Percentiles rank a stretch among this genome's conserved stretches.
Conservation (phyloP, 495 filamentous ascomycete genomes). For the Aspergillus cavernicola region DNA sequence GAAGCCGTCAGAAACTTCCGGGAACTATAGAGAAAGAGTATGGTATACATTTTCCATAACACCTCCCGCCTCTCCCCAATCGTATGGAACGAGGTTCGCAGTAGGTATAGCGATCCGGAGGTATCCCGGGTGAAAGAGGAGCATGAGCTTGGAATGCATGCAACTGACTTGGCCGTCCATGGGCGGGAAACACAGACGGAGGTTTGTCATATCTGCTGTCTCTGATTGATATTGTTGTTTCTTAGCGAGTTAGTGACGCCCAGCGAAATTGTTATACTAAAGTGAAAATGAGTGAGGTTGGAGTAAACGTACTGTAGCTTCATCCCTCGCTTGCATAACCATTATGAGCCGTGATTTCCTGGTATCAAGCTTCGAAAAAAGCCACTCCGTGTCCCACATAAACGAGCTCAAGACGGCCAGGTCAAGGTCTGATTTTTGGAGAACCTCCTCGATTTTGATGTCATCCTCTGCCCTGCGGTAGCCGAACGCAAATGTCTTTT, state of each 20-base stretch:
- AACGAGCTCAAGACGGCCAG: slow-evolving; percentile 83
- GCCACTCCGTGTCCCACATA: slow-evolving; percentile 77
- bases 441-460: slow-evolving; percentile 86
- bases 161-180: slow-evolving; percentile 60
- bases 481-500: slow-evolving; percentile 71
- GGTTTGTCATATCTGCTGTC: slow-evolving; percentile 47
- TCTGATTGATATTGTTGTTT: slow-evolving; percentile 42
- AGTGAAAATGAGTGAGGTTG: background rate
- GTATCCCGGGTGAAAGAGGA: slow-evolving; percentile 67
- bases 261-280: no score
- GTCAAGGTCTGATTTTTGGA: slow-evolving; percentile 66
- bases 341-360: slow-evolving; percentile 56
- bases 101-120: slow-evolving; percentile 75
- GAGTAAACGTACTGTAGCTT: slow-evolving; percentile 40
- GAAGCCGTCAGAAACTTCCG: background rate
- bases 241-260: slow-evolving; percentile 5
- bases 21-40: background rate
- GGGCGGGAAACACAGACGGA: slow-evolving; percentile 75
- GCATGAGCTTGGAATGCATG: slow-evolving; percentile 90
- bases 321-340: slow-evolving; percentile 65
- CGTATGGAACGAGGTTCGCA: slow-evolving; percentile 73
- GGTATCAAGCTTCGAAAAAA: slow-evolving; percentile 57
- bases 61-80: slow-evolving; percentile 77
- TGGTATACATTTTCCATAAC: slow-evolving; percentile 73
- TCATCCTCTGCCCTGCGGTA: slow-evolving; percentile 58